These are phyloP conservation scores for Trichosanthes cucumerina DNA, from an alignment of 306 rosid species.

Conservation along the genomic window DNA sequence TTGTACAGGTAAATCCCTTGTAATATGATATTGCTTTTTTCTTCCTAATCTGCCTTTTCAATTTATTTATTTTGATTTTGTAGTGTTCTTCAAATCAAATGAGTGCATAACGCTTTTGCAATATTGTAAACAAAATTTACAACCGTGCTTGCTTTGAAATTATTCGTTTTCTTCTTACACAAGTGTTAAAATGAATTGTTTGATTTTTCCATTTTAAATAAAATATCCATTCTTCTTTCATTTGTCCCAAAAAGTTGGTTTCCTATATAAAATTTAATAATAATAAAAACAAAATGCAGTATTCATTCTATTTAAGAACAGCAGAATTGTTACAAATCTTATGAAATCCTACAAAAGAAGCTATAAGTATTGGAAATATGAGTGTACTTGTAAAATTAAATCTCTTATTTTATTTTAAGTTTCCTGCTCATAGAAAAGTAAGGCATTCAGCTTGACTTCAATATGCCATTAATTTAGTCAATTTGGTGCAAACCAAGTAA, in stretches of 20 bases:
- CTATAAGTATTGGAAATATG: background rate
- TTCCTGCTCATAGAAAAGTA: background rate
- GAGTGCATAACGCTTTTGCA: background rate
- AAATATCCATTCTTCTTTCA: background rate
- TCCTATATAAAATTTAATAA: too few species aligned
- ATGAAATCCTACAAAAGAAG: background rate
- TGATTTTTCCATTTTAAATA: background rate
- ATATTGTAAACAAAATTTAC: background rate
- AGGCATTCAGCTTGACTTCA: constrained; percentile 22
- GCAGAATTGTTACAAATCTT: background rate
- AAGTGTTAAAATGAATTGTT: background rate
- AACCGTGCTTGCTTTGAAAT: background rate
- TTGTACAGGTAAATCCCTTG: constrained; percentile 56
- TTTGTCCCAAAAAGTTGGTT: too few species aligned
- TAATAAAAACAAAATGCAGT: too few species aligned
- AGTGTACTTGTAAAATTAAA: constrained; percentile 1
- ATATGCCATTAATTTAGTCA: background rate
- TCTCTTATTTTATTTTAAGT: too few species aligned
- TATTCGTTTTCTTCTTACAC: background rate
- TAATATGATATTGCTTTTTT: background rate
- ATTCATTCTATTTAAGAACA: background rate
- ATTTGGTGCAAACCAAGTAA: too few species aligned
- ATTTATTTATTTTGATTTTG: background rate
- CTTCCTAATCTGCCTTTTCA: background rate
- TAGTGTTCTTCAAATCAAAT: background rate